Base-by-base conservation (phyloP, 1,139 yeast genomes). In the Saccharomyces hybrid region DNA sequence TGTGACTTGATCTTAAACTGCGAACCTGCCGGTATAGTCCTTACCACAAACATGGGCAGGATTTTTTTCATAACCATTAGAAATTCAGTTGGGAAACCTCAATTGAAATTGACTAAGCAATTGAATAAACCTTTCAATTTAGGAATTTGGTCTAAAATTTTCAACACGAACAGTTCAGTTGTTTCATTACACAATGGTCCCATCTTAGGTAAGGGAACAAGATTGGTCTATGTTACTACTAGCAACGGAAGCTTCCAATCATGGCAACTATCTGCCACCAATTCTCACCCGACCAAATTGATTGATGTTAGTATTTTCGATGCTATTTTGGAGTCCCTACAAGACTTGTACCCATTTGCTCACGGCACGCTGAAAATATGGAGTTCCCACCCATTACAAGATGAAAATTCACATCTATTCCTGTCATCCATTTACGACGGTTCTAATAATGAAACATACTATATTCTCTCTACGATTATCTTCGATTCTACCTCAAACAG, bases 21-120 rank as follows among this genome's bases (percentile, higher is more conserved):
- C 14, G 91, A 86, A 60, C 93, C 95, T 0, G 83, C 87, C 2
- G 96, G 96, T 1, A 73, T 89, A 5, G 75, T 85, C 1, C 68
- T 87, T 9, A 80, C 90, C 4, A 88, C 97, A 0, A 81, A 89
- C 4, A 75, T 80, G 63, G 89, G 88, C 44, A 61, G 95, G 58
- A 80, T 86, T 50, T 69, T 86, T 11, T 74, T 87, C 51, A 68
- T 88, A 3, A 75, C 86, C 0, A 74, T 89, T 42, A 78, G 88
- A 59, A 95, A 89, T 67, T 75, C 79, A 51, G 78, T 80, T 50
- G 93, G 95, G 48, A 83, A 82, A 62, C 84, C 90, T 0, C 66
- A 65, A 4, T 68, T 83, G 42, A 70, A 75, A 14, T 58, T 67
- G 48, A 63, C 60, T 59, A 60, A 62, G 51, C 62, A 66, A 57